phyloP scores from a whole-genome alignment of 805 yeast genomes.

The Wickerhamiella brachini region DNA sequence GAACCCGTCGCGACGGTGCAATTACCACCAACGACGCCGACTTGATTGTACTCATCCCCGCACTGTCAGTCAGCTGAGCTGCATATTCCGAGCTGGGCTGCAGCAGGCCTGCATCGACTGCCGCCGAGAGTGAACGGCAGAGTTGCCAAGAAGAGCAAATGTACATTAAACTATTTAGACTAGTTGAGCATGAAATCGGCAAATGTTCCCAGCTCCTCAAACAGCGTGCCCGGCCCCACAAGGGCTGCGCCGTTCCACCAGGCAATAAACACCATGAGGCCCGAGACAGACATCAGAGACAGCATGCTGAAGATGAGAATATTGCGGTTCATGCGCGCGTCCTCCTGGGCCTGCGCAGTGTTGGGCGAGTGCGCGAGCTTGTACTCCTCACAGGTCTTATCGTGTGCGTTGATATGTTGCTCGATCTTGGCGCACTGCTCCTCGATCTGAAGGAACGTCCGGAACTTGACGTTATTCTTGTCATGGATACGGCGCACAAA shows the following conservation, averaged over 20 bases:
- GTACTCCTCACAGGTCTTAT: slow-evolving; percentile 6
- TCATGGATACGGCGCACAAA: slow-evolving; percentile 67
- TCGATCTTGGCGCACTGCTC: slow-evolving; percentile 79
- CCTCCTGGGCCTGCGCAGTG: background rate
- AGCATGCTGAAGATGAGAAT: background rate
- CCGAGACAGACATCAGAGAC: background rate
- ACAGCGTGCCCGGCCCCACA: background rate
- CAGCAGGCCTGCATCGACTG: too few relatives aligned
- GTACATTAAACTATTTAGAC: too few relatives aligned
- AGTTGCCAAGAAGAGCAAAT: too few relatives aligned
- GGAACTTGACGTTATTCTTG: slow-evolving; percentile 67
- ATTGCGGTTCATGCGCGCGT: background rate
- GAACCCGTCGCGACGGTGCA: slow-evolving; percentile 7
- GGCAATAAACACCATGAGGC: background rate
- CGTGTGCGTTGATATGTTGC: slow-evolving; percentile 54
- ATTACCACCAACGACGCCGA: slow-evolving; percentile 8
- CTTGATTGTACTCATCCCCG: background rate
- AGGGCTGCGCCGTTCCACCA: background rate
- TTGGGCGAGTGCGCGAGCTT: background rate
- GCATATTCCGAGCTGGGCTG: too few relatives aligned
- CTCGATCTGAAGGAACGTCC: slow-evolving; percentile 73
- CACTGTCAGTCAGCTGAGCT: background rate
- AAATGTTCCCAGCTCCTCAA: background rate
- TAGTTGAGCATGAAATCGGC: background rate
- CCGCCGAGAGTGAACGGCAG: too few relatives aligned